Percentiles rank a stretch among this genome's conserved stretches.
Evolutionary conservation across 345 rosid genomes (phyloP).

Genomic region (Ceriops tagal): DNA sequence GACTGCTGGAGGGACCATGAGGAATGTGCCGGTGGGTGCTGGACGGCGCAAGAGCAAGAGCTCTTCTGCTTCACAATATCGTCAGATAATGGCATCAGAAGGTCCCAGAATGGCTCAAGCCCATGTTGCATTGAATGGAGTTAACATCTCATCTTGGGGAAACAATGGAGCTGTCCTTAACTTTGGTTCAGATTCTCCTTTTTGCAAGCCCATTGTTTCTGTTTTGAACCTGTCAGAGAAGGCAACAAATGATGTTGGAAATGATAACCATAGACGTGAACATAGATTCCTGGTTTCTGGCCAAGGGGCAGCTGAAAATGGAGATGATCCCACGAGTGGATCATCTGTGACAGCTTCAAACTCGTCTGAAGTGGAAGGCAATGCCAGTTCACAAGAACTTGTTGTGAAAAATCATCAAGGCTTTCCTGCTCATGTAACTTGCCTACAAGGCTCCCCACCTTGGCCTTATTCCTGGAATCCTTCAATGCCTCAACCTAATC

Average conservation of each 20-base stretch:
- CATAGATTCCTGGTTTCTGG: conserved; percentile 11
- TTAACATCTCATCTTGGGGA: conserved; percentile 6
- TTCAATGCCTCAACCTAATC: conserved; percentile 20
- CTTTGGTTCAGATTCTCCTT: conserved; percentile 21
- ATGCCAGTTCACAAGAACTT: conserved; percentile 14
- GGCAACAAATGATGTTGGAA: conserved; percentile 17
- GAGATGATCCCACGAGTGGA: conserved; percentile 19
- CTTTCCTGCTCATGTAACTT: conserved; percentile 15
- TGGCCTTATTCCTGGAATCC: conserved; percentile 36
- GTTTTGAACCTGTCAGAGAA: conserved; percentile 19
- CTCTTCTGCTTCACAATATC: conserved; percentile 22
- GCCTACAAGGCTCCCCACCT: conserved; percentile 8
- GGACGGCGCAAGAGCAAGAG: conserved; percentile 32
- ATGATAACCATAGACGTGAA: conserved; percentile 26
- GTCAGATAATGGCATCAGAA: conserved; percentile 29
- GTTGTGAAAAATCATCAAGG: conserved; percentile 11
- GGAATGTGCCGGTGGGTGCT: conserved; percentile 36
- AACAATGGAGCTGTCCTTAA: conserved; percentile 13
- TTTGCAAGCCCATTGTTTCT: conserved; percentile 18
- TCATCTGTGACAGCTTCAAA: conserved; percentile 8
- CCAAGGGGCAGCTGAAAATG: conserved; percentile 18
- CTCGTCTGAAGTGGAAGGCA: conserved; percentile 20
- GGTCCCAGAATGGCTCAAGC: conserved; percentile 30
- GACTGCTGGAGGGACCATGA: conserved; percentile 35
- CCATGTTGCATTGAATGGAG: conserved; percentile 13